Conservation (phyloP, 495 filamentous ascomycete genomes). For the Talaromyces wortmannii region DNA sequence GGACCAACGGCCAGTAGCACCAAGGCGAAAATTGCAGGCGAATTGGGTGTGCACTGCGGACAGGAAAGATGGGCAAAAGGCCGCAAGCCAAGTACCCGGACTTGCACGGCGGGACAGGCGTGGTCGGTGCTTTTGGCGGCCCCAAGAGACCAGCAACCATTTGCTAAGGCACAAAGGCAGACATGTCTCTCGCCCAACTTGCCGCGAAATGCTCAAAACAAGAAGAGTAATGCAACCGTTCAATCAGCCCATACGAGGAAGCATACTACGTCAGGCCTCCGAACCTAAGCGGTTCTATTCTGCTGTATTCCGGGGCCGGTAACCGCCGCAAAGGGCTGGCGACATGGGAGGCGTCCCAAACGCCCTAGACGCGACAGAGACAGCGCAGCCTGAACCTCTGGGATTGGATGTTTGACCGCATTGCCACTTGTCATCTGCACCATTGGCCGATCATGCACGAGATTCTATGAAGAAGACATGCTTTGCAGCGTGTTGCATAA, state of each 20-base stretch:
- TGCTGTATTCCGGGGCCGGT: not conserved
- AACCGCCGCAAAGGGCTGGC: not conserved
- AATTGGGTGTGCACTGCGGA: not conserved
- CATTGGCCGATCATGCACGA: slow-evolving; percentile 1
- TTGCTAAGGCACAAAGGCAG: no score
- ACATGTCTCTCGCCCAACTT: no score
- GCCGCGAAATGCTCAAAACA: not conserved
- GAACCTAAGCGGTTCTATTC: not conserved
- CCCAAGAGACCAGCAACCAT: not conserved
- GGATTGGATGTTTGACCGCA: not conserved
- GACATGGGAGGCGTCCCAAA: slow-evolving; percentile 1
- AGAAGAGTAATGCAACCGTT: not conserved
- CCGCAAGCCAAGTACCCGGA: not conserved
- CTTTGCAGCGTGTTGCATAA: not conserved
- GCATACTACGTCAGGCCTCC: not conserved
- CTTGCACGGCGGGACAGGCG: not conserved
- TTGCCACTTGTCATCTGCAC: slow-evolving; percentile 2
- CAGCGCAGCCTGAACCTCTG: not conserved
- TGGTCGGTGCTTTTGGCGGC: not conserved
- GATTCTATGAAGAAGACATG: not conserved
- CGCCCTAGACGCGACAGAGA: not conserved
- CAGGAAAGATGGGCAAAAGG: no score
- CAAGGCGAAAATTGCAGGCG: not conserved
- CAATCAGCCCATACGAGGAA: not conserved
- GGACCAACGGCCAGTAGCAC: no score